Percentiles rank a stretch among this genome's conserved stretches.
These are phyloP conservation scores for Eimeria brunetti DNA, from an alignment of 169 alveolate species.

Conservation along the genomic window DNA sequence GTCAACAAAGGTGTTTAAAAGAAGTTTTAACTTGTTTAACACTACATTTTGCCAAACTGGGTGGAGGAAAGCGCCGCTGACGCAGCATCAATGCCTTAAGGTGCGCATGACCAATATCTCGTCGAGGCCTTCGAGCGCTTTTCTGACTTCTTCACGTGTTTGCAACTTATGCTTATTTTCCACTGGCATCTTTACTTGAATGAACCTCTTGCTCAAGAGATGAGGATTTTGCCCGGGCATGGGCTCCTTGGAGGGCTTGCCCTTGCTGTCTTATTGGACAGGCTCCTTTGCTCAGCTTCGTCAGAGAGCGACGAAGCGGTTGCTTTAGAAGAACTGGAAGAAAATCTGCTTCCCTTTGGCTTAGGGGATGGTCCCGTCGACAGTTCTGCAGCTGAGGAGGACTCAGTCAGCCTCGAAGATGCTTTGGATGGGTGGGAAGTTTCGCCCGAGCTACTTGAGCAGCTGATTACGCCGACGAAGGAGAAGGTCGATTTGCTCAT, in stretches of 20 bases:
- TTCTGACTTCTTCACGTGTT: not conserved
- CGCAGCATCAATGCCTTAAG: not conserved
- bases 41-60: not conserved
- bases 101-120: not conserved
- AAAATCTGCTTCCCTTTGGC: not conserved
- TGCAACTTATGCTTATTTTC: not conserved
- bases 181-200: not conserved
- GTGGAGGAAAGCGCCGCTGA: not conserved
- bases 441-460: not conserved
- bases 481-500: conserved; percentile 37
- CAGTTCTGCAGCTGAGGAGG: not conserved
- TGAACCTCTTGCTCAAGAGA: not conserved
- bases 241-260: not conserved
- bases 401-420: not conserved
- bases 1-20: not conserved
- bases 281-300: not conserved
- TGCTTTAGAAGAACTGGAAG: not conserved
- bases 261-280: not conserved
- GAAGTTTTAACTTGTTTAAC: not conserved
- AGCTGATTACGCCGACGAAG: conserved; percentile 4
- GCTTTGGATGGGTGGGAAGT: conserved; percentile 31
- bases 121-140: not conserved
- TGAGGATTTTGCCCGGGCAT: not conserved
- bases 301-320: conserved; percentile 4
- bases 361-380: not conserved